These are phyloP conservation scores for Phyllosticta citriasiana DNA, from an alignment of 2,329 filamentous ascomycete species.

Conservation along the genomic window DNA sequence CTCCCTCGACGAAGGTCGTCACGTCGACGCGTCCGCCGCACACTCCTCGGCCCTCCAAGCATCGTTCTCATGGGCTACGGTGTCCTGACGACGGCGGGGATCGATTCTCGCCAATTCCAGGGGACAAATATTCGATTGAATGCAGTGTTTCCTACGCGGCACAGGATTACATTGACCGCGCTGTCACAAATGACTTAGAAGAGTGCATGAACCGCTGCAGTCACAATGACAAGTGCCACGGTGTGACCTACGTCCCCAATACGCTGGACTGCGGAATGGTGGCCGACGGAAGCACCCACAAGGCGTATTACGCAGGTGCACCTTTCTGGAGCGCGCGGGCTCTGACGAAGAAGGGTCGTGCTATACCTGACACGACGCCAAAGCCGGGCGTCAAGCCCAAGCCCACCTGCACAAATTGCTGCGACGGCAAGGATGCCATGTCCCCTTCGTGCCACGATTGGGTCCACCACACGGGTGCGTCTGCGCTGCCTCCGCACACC, in stretches of 20 bases:
- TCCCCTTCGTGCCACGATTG: conserved; percentile 1
- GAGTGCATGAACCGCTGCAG: background rate
- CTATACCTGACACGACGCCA: background rate
- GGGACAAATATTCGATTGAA: background rate
- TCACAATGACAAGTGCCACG: background rate
- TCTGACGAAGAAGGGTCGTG: background rate
- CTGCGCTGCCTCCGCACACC: background rate
- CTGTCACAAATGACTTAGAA: background rate
- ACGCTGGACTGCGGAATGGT: background rate
- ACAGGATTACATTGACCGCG: background rate
- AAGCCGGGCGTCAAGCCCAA: too few species aligned
- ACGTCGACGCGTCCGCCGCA: background rate
- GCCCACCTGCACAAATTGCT: background rate
- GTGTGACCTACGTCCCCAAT: background rate
- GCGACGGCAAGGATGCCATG: background rate
- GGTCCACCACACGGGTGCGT: background rate
- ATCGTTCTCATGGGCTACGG: background rate
- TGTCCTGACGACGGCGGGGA: background rate
- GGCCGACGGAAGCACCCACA: background rate
- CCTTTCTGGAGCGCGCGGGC: background rate
- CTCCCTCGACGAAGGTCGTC: background rate
- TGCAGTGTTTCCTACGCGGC: background rate
- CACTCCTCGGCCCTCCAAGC: background rate
- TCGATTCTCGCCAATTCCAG: background rate
- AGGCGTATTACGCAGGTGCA: background rate